A percentile compares a stretch with the other conserved stretches of the same genome.
phyloP scores from a whole-genome alignment of 352 stramenopile genomes.

The Phytophthora lateralis region DNA sequence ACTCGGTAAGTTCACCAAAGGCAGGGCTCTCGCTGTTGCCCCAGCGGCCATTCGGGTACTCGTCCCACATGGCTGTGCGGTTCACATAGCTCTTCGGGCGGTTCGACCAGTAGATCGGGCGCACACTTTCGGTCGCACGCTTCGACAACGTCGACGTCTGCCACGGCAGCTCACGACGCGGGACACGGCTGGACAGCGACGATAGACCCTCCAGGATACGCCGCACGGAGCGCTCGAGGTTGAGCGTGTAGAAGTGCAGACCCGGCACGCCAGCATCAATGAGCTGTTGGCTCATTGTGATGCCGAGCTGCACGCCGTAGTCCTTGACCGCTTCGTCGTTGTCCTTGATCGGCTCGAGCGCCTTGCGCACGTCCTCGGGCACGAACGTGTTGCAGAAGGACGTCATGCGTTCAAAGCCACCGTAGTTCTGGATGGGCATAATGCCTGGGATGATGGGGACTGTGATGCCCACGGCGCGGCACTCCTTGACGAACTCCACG shows the following conservation, averaged over 20 bases:
- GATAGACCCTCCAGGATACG: conserved; percentile 88
- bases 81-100: conserved; percentile 97
- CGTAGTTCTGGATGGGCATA: conserved; percentile 99
- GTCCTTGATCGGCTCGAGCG: conserved; percentile 94
- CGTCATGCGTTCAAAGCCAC: conserved; percentile 98
- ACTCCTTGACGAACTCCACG: conserved; percentile 93
- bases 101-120: conserved; percentile 99
- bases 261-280: conserved; percentile 88
- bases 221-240: conserved; percentile 91
- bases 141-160: conserved; percentile 90
- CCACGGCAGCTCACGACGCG: conserved; percentile 91
- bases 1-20: conserved; percentile 96
- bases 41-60: conserved; percentile 97
- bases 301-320: conserved; percentile 95
- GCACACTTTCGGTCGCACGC: conserved; percentile 88
- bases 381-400: conserved; percentile 97
- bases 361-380: conserved; percentile 78
- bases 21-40: conserved; percentile 95
- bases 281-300: conserved; percentile 94
- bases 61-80: conserved; percentile 97
- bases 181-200: conserved; percentile 52
- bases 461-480: conserved; percentile 90
- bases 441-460: conserved; percentile 97
- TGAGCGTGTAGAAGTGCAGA: conserved; percentile 96
- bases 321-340: conserved; percentile 96